A percentile compares a stretch with the other conserved stretches of the same genome.
phyloP scores from a whole-genome alignment of 371 early-diverging fungal species.

The Syncephalastrum racemosum region DNA sequence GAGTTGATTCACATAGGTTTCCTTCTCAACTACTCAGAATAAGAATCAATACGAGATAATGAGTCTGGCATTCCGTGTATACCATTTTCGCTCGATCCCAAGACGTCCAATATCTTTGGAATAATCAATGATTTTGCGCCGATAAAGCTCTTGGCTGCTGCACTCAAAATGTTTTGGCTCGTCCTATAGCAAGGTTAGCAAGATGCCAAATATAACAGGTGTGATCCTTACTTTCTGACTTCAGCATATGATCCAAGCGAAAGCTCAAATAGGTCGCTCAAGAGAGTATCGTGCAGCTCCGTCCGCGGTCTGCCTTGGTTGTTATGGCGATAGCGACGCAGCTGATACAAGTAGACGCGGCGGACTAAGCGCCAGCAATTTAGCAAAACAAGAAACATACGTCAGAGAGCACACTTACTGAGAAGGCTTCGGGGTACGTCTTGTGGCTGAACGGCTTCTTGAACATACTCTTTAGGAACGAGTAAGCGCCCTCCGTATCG shows the following conservation, averaged over 20 bases:
- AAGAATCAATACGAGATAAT: not conserved
- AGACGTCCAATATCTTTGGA: slow-evolving; percentile 59
- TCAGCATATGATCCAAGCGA: slow-evolving; percentile 77
- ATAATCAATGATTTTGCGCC: slow-evolving; percentile 55
- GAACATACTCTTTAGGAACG: slow-evolving; percentile 55
- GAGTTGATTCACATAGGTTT: slow-evolving; percentile 60
- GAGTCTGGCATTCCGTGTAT: slow-evolving; percentile 9
- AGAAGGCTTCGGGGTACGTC: slow-evolving; percentile 48
- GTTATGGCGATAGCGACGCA: slow-evolving; percentile 63
- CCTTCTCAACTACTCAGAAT: slow-evolving; percentile 18
- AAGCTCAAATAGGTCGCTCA: slow-evolving; percentile 57
- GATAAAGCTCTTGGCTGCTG: slow-evolving; percentile 55
- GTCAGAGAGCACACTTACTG: slow-evolving; percentile 18
- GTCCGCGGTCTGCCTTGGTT: slow-evolving; percentile 45
- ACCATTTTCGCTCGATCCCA: slow-evolving; percentile 42
- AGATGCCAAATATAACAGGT: too few relatives aligned
- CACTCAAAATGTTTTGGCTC: slow-evolving; percentile 40
- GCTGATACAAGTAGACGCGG: slow-evolving; percentile 58
- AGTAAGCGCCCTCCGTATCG: slow-evolving; percentile 53
- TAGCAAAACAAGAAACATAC: slow-evolving; percentile 4
- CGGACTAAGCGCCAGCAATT: slow-evolving; percentile 24
- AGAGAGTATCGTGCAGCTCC: slow-evolving; percentile 49
- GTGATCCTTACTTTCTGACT: slow-evolving; percentile 58
- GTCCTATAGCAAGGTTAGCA: too few relatives aligned
- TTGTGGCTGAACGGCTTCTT: slow-evolving; percentile 45